Evolutionary conservation across 208 protist species (phyloP).

Genomic region (Crithidia expoeki): DNA sequence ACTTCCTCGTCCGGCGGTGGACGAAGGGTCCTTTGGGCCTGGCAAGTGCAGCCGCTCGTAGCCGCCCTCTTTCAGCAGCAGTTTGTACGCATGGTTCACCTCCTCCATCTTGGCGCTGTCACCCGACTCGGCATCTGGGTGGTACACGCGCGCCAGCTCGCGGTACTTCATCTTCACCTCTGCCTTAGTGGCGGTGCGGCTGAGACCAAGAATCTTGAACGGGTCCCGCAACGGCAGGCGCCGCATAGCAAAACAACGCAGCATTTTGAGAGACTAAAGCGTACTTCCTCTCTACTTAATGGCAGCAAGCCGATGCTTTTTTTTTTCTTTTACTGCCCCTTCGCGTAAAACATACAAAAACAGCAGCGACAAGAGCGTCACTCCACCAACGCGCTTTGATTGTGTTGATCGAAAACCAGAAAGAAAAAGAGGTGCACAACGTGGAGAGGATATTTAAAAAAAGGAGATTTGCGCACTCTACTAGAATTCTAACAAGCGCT

Average conservation of each 20-base stretch:
- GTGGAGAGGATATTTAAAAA: no score
- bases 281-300: no score
- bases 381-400: no score
- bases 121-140: slow-evolving; percentile 75
- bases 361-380: no score
- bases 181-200: slow-evolving; percentile 64
- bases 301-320: no score
- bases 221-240: slow-evolving; percentile 50
- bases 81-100: slow-evolving; percentile 87
- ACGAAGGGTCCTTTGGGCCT: not conserved
- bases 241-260: slow-evolving; percentile 6
- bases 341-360: no score
- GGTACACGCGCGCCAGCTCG: slow-evolving; percentile 82
- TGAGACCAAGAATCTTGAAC: slow-evolving; percentile 74
- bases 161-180: slow-evolving; percentile 86
- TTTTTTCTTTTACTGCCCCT: no score
- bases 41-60: slow-evolving; percentile 74
- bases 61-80: slow-evolving; percentile 80
- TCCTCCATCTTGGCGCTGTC: slow-evolving; percentile 79
- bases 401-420: no score
- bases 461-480: no score
- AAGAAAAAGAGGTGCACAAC: no score
- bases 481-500: no score
- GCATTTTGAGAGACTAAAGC: slow-evolving; percentile 3
- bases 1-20: not conserved